phyloP scores from a whole-genome alignment of 2,329 filamentous ascomycete genomes.

The Xylariaceae sp. region DNA sequence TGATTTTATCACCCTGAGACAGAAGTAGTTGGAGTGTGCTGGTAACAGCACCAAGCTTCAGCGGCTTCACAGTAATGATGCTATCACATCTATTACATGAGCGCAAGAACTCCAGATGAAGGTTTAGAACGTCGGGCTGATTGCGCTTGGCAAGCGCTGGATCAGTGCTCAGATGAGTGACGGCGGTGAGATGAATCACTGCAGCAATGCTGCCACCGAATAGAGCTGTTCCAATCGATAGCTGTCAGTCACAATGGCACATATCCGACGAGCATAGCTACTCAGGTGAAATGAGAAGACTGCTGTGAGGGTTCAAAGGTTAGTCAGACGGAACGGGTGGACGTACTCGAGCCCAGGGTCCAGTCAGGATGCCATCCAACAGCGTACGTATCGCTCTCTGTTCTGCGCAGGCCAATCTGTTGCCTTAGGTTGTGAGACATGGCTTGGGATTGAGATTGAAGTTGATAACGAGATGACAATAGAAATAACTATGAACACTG shows the following conservation, averaged over 20 bases:
- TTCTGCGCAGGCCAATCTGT: constrained; percentile 20
- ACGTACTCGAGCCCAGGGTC: constrained; percentile 20
- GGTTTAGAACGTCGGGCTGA: constrained; percentile 25
- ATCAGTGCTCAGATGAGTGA: constrained; percentile 21
- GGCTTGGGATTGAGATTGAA: background rate
- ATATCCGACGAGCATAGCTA: too few relatives aligned
- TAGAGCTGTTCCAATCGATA: constrained; percentile 13
- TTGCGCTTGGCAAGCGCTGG: constrained; percentile 8
- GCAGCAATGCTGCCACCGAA: constrained; percentile 26
- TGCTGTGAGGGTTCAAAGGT: too few relatives aligned
- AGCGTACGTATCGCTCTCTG: constrained; percentile 14
- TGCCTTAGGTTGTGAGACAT: constrained; percentile 6
- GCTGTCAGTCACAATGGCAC: background rate
- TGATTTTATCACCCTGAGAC: constrained; percentile 16
- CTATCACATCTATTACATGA: constrained; percentile 20
- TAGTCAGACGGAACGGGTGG: background rate
- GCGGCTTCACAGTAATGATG: constrained; percentile 16
- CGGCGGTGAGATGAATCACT: constrained; percentile 21
- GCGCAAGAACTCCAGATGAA: constrained; percentile 29
- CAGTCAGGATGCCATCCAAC: constrained; percentile 22
- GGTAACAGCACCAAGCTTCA: constrained; percentile 21
- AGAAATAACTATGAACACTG: too few relatives aligned
- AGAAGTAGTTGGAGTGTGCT: constrained; percentile 27
- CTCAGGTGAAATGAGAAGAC: too few relatives aligned
- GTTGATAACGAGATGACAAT: too few relatives aligned